Base-by-base conservation (phyloP, 2,329 filamentous ascomycete genomes). In the Pestalotiopsis sp. region DNA sequence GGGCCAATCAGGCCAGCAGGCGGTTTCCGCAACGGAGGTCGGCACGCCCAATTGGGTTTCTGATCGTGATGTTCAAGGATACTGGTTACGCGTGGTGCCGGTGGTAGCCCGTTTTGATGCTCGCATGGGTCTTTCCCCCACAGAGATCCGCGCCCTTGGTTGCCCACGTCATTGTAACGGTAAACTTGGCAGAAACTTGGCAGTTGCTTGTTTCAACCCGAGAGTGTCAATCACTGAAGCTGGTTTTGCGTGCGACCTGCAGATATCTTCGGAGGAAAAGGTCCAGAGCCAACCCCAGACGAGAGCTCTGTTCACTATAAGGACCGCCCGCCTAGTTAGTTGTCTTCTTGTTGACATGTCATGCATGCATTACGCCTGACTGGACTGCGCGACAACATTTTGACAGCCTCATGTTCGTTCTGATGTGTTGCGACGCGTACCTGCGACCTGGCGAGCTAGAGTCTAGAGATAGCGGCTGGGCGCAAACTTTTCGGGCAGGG, bases 101-200 rank as follows among this genome's bases (percentile, higher is more conserved):
- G 17, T 38, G 12, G 27, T n/a, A 52, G 45, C 45, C 6, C 45
- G 17, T 52, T 36, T 36, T 52, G 45, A 52, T n/a, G 14, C 14
- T 20, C 27, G 57, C 13, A 59, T 36, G 45, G 31, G 38, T 25
- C 20, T 41, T 38, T 31, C 49, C 64, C 55, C 58, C 64, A 59
- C 17, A 20, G 17, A 36, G 41, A 61, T n/a, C 52, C 11, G 25
- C 7, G 6, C 13, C 13, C 27, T 17, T 25, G 27, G 23, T 49
- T 41, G n/a, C 52, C 31, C 36, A 66, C 64, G 64, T 66, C 64
- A 66, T 66, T 55, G 36, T 17, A 49, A 17, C 36, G 36, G 11
- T 20, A 66, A 66, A 66, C 64, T 66, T 66, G 64, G 64, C 64
- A 61, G 27, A 52, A 66, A 66, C 64, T 66, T 66, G 64, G 64